Percentiles rank a stretch among this genome's conserved stretches.
Conservation (phyloP, 208 protist genomes). For the Porcisia hertigi region DNA sequence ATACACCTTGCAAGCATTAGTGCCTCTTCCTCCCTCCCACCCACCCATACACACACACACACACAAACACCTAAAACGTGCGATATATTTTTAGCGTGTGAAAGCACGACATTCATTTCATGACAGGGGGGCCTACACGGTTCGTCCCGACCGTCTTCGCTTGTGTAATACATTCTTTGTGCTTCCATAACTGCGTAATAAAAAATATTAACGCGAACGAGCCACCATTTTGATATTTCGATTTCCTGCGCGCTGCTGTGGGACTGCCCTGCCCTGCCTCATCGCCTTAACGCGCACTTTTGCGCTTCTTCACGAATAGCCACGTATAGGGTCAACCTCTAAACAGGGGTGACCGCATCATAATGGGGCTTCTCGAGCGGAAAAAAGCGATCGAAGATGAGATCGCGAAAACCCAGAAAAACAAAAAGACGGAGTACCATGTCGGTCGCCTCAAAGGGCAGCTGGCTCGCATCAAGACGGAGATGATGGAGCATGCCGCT, state of each 20-base stretch:
- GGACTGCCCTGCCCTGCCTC: too few relatives aligned
- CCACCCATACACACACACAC: too few relatives aligned
- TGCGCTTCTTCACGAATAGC: not conserved
- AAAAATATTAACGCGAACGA: not conserved
- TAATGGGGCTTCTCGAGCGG: conserved; percentile 96
- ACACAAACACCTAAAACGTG: not conserved
- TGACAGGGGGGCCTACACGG: not conserved
- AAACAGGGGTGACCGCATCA: not conserved
- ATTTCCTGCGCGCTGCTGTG: not conserved
- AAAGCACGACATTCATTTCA: not conserved
- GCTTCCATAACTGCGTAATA: not conserved
- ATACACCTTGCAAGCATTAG: not conserved
- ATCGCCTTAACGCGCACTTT: not conserved
- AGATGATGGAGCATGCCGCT: conserved; percentile 92
- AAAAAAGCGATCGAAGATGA: conserved; percentile 98
- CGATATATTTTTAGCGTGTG: not conserved
- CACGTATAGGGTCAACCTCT: not conserved
- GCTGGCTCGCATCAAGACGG: conserved; percentile 93
- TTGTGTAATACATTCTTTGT: not conserved
- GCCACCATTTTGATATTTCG: not conserved
- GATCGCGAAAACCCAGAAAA: conserved; percentile 98
- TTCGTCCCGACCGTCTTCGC: conserved; percentile 2
- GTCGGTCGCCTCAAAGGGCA: conserved; percentile 96
- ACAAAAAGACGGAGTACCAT: conserved; percentile 99
- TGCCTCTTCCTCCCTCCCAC: not conserved